Conservation (phyloP, 139 green algal genomes). For the Volvox reticuliferus region DNA sequence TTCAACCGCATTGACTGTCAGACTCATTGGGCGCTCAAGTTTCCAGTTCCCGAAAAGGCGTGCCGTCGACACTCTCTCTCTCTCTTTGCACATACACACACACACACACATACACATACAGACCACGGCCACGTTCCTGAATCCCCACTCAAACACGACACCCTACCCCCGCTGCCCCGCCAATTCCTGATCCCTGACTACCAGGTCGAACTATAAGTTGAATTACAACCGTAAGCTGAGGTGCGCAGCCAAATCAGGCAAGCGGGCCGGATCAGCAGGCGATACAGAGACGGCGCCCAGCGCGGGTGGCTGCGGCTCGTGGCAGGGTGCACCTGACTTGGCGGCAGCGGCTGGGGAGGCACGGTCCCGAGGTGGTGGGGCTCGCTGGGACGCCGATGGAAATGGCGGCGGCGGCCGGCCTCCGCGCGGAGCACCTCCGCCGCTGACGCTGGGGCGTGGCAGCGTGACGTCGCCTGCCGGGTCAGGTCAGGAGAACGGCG, state of each 20-base stretch:
- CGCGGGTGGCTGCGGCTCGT: not conserved
- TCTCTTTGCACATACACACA: too few relatives aligned
- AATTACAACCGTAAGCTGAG: slow-evolving; percentile 51
- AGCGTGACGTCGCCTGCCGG: not conserved
- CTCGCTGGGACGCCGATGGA: not conserved
- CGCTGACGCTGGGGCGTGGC: not conserved
- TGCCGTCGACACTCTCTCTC: too few relatives aligned
- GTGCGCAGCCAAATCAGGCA: not conserved
- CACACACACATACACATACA: too few relatives aligned
- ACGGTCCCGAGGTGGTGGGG: not conserved
- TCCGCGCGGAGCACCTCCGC: not conserved
- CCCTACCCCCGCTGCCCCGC: too few relatives aligned
- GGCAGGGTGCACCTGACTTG: not conserved
- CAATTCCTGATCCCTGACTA: not conserved
- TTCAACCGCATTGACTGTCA: too few relatives aligned
- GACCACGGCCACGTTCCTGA: too few relatives aligned
- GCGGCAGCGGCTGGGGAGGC: not conserved
- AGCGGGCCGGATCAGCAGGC: not conserved
- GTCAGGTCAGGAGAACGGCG: not conserved
- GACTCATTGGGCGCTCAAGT: too few relatives aligned
- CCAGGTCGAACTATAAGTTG: slow-evolving; percentile 48
- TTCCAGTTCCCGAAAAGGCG: too few relatives aligned
- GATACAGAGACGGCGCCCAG: too few relatives aligned
- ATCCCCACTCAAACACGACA: too few relatives aligned
- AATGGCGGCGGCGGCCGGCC: not conserved